phyloP scores from a whole-genome alignment of 2,329 filamentous ascomycete genomes.

The Leptographium galeiforme region DNA sequence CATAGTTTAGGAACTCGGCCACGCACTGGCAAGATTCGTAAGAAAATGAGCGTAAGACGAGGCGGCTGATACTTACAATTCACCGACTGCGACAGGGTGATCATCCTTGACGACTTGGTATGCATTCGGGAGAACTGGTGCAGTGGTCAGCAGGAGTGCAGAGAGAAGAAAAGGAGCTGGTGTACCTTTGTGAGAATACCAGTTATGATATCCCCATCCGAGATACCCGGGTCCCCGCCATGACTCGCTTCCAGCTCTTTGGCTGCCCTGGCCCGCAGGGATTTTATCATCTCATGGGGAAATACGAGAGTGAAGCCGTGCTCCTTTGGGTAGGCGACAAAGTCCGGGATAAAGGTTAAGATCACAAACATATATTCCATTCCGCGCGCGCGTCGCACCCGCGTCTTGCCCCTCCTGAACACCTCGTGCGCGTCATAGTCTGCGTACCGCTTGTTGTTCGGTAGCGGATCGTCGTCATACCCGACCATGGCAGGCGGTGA shows the following conservation, averaged over 20 bases:
- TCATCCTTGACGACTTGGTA: not conserved
- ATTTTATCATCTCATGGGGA: not conserved
- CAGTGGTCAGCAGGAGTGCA: not conserved
- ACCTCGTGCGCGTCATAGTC: not conserved
- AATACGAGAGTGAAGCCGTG: not conserved
- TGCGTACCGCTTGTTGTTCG: not conserved
- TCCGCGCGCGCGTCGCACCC: not conserved
- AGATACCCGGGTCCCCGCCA: not conserved
- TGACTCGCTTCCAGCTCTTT: not conserved
- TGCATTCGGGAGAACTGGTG: not conserved
- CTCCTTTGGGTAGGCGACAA: not conserved
- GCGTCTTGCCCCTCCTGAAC: not conserved
- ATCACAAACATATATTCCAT: not conserved
- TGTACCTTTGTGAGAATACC: not conserved
- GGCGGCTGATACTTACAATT: not conserved
- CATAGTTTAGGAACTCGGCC: slow-evolving; percentile 2
- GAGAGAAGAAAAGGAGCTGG: not conserved
- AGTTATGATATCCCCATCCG: slow-evolving; percentile 3
- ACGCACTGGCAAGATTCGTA: not conserved
- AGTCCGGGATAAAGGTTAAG: not conserved
- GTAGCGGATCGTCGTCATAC: slow-evolving; percentile 1
- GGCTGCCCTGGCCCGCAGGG: not conserved
- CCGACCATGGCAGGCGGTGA: not conserved
- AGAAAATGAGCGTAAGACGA: not conserved
- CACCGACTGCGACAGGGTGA: not conserved